Evolutionary conservation across 768 basidiomycete species (phyloP).

Genomic region (Artomyces pyxidatus): DNA sequence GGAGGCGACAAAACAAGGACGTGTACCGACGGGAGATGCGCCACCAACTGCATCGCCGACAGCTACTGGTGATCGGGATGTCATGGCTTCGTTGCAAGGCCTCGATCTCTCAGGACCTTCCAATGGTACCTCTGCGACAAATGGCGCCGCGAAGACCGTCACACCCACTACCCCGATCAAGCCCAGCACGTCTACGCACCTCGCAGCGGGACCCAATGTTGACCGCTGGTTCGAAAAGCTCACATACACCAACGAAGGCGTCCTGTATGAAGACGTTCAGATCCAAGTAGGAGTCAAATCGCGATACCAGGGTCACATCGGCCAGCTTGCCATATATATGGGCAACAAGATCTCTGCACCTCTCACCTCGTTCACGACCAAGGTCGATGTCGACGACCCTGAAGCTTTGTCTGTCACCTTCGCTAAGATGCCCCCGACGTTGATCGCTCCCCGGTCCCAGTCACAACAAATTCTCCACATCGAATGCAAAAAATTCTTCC

Average conservation of each 20-base stretch:
- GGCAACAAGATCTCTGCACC: constrained; percentile 91
- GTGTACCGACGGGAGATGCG: constrained; percentile 9
- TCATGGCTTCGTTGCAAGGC: constrained; percentile 73
- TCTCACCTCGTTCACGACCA: constrained; percentile 87
- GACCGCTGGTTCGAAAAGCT: constrained; percentile 89
- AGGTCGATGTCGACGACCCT: constrained; percentile 62
- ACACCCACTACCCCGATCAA: background rate
- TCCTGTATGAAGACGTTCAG: constrained; percentile 92
- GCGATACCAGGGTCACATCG: constrained; percentile 90
- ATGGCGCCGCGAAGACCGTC: background rate
- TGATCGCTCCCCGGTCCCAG: constrained; percentile 76
- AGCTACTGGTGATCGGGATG: constrained; percentile 40
- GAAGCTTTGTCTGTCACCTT: constrained; percentile 77
- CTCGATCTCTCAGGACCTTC: constrained; percentile 50
- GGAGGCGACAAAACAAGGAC: constrained; percentile 41
- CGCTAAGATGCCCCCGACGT: constrained; percentile 83
- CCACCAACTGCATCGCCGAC: constrained; percentile 22
- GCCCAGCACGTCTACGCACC: constrained; percentile 31
- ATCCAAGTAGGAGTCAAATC: constrained; percentile 96
- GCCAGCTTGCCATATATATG: constrained; percentile 89
- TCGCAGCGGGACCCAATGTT: constrained; percentile 62
- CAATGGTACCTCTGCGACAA: constrained; percentile 19
- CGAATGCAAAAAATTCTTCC: constrained; percentile 88
- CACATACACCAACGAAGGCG: constrained; percentile 71
- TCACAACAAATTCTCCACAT: constrained; percentile 90